Percentiles rank a stretch among this genome's conserved stretches.
phyloP scores from a whole-genome alignment of 2,329 filamentous ascomycete genomes.

The Trichoderma citrinoviride region DNA sequence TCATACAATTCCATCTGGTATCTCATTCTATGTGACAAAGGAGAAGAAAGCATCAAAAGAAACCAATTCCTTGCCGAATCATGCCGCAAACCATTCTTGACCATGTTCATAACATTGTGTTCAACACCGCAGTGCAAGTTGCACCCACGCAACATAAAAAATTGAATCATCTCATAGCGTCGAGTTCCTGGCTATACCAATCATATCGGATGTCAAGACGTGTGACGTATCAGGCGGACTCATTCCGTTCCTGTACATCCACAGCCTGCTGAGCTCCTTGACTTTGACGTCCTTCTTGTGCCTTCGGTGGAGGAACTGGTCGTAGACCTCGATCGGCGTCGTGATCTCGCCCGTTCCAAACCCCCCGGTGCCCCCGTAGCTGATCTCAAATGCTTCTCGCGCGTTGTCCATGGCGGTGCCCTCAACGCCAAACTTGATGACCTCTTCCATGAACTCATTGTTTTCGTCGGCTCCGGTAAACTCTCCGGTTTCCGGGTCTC shows the following conservation, averaged over 20 bases:
- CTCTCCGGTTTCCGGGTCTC: conserved; percentile 41
- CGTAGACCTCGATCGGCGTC: conserved; percentile 41
- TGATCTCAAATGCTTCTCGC: conserved; percentile 48
- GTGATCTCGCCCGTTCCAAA: conserved; percentile 38
- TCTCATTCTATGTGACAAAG: neutral
- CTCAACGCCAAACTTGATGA: conserved; percentile 46
- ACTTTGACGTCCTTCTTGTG: conserved; percentile 46
- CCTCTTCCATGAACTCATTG: conserved; percentile 61
- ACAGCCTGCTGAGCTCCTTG: conserved; percentile 60
- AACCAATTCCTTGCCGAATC: neutral
- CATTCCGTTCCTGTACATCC: conserved; percentile 60
- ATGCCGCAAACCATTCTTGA: neutral
- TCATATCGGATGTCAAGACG: conserved; percentile 36
- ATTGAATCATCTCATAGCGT: neutral
- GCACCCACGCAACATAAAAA: neutral
- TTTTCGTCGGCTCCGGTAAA: conserved; percentile 46
- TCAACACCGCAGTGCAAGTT: neutral
- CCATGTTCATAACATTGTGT: neutral
- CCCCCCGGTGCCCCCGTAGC: conserved; percentile 43
- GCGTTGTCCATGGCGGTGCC: conserved; percentile 44
- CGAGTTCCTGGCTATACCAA: conserved; percentile 23
- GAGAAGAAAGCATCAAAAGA: neutral
- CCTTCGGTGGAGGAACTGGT: conserved; percentile 30
- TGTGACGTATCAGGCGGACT: conserved; percentile 47
- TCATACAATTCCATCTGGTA: neutral